Base-by-base conservation (phyloP, 352 stramenopile species). In the Stramenopiles sp. region DNA sequence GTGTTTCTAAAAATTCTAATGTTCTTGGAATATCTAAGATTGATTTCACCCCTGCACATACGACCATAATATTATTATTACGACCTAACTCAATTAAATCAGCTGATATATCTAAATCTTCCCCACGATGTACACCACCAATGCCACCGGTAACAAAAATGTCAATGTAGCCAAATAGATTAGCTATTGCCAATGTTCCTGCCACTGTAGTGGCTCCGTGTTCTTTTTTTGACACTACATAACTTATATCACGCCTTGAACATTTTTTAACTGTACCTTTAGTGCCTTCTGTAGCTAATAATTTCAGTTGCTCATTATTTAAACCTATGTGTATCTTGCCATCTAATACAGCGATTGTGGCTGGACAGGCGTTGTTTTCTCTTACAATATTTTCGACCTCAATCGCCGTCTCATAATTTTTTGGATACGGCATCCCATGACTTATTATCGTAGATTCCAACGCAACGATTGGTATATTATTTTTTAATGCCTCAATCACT, bases 371-470 rank as follows among this genome's bases (percentile, higher is more conserved):
- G 30, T 90, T 90, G 27, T 93, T 80, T 6, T 87, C 83, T 31
- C 89, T 86, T 73, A 99, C 87, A 63, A 97, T 90, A 65, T 86
- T 80, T 84, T 97, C 94, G 33, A 98, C 88, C 79, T 91, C 86
- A 43, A 85, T 84, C 6, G 93, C 95, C 84, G 97, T 92, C 78
- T 96, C 81, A 29, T 97, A 81, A 82, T 99, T 99, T 83, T 98
- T 86, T 74, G 96, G 96, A 85, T 92, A 99, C 33, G 96, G 96
- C 94, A 99, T 98, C 73, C 91, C 96, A 84, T 99, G 95, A 32
- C 94, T 96, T 79, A 99, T 96, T 84, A 99, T 99, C 74, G 96
- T 99, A n/a, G 91, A 97, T 85, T 99, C 96, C 27, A 99, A 88
- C 63, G 96, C 95, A 31, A 98, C 91, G 0, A 96, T 83, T 0